phyloP scores from a whole-genome alignment of 495 filamentous ascomycete species.

The Neurospora hispaniola region DNA sequence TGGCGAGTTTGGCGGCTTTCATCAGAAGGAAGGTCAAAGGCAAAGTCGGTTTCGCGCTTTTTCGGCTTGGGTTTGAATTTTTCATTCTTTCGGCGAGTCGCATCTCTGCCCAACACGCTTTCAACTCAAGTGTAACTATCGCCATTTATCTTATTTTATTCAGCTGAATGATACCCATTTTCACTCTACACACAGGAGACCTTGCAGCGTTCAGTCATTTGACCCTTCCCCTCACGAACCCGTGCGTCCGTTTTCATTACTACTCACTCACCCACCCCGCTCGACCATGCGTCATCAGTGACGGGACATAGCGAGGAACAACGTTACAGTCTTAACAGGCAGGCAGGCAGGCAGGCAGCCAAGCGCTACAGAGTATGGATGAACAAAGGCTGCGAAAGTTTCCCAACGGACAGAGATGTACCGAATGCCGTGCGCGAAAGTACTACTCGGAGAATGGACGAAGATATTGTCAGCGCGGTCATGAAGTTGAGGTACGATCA shows the following conservation, averaged over 20 bases:
- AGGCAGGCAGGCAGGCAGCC: not conserved
- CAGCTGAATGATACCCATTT: not conserved
- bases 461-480: conserved; percentile 43
- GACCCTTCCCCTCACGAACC: not conserved
- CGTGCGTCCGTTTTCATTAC: not conserved
- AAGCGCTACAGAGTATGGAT: not conserved
- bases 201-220: not conserved
- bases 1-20: not conserved
- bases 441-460: conserved; percentile 40
- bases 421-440: conserved; percentile 36
- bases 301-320: not conserved
- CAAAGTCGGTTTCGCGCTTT: not conserved
- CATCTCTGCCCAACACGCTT: not conserved
- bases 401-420: conserved; percentile 31
- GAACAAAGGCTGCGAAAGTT: conserved; percentile 18
- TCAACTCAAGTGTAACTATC: not conserved
- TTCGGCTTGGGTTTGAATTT: not conserved
- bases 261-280: not conserved
- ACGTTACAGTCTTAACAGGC: not conserved
- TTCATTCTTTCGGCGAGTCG: not conserved
- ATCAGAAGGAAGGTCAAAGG: not conserved
- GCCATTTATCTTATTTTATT: not conserved
- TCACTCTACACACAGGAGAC: not conserved
- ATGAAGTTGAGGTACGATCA: conserved; percentile 35
- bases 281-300: not conserved